Evolutionary conservation across 2,329 filamentous ascomycete genomes (phyloP).

Genomic region (Penicillium sp.): DNA sequence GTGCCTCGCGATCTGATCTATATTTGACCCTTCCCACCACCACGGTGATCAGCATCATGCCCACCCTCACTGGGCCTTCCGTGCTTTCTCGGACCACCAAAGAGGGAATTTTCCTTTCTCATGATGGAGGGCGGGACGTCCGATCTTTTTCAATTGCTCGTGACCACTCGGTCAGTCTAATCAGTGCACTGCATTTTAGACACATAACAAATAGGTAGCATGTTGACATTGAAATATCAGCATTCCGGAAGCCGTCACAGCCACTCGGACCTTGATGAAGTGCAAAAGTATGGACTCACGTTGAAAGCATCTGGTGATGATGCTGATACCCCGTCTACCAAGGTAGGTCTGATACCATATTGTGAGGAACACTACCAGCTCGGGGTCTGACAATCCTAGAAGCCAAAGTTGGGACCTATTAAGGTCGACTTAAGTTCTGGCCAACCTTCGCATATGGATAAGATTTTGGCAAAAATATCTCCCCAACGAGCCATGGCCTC

Average conservation of each 20-base stretch:
- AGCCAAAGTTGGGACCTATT: constrained; percentile 52
- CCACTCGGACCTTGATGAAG: constrained; percentile 38
- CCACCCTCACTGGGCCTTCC: constrained; percentile 32
- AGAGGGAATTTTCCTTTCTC: constrained; percentile 23
- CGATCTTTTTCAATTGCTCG: constrained; percentile 27
- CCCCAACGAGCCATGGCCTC: constrained; percentile 33
- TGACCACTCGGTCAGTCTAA: constrained; percentile 34
- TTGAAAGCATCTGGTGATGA: constrained; percentile 31
- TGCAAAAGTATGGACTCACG: constrained; percentile 40
- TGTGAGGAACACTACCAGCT: neutral
- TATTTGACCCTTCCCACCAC: constrained; percentile 4
- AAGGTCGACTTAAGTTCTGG: constrained; percentile 34
- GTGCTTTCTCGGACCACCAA: constrained; percentile 31
- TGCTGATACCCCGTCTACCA: constrained; percentile 36
- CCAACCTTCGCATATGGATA: constrained; percentile 63
- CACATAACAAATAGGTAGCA: neutral
- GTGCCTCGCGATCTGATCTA: neutral
- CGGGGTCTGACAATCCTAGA: constrained; percentile 45
- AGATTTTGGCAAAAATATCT: constrained; percentile 52
- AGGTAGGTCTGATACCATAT: constrained; percentile 38
- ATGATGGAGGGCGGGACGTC: constrained; percentile 25
- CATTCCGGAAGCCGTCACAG: constrained; percentile 31
- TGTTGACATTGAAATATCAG: constrained; percentile 29
- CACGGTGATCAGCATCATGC: constrained; percentile 29
- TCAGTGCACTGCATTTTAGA: neutral